Evolutionary conservation across 78 protist species (phyloP), one percentile per base, ranked within the genome.

Genomic region (Andalucia godoyi): DNA sequence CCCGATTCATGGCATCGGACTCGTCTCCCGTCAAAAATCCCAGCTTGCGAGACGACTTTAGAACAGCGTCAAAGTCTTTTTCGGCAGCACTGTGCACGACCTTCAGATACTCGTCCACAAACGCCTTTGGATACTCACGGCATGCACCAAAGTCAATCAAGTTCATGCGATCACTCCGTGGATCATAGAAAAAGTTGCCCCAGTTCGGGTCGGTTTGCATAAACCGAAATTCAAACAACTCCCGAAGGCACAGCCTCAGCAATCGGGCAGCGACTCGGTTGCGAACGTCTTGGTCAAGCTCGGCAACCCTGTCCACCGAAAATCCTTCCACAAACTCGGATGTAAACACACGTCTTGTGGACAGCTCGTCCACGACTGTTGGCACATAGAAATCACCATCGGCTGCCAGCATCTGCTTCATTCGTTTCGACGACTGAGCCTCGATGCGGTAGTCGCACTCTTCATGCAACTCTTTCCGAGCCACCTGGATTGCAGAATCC

Each of bases 181-280:
- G 68, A 5, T 84, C 87, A 45, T 84, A 80, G 21, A 89, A 46
- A 36, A 83, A 89, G 42, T 89, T 89, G 29, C 76, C 38, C 80
- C 80, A 89, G 51, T 89, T 87, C 10, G 95, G 95, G 43, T 89
- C 95, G 21, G 84, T 79, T 69, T 89, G 88, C 93, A 89, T 86
- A n/a, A 61, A 66, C 33, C 59, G 59, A 36, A 71, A 87, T 13
- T 58, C 52, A 63, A 85, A 89, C 18, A 86, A 38, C 51, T 89
- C 95, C 0, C 46, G 43, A 8, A 88, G 25, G 37, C 84, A 67
- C 6, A 88, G 76, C 25, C 70, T 36, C 36, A 3, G 71, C 27
- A 42, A 73, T 59, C 27, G 12, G 10, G 43, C 60, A 21, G 45
- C 74, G 30, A 76, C 40, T 8, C 18, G 27, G 66, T 80, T 57